These are phyloP conservation scores for Fusarium chlamydosporum DNA, from an alignment of 2,329 filamentous ascomycete genomes.

Conservation along the genomic window DNA sequence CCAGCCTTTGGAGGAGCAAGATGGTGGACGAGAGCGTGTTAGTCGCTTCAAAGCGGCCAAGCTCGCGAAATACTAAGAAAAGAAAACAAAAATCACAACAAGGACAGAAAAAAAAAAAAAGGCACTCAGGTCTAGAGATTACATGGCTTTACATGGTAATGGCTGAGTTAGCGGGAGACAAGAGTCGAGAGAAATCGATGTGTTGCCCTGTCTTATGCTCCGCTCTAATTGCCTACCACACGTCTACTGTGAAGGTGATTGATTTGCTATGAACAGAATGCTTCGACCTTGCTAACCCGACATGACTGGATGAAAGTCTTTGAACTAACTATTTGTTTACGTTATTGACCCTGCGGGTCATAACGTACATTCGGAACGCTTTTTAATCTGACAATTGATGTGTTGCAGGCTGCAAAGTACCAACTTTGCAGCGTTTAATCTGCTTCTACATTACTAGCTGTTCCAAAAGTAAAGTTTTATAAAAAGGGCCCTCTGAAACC, in stretches of 20 bases:
- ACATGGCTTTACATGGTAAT: slow-evolving; percentile 5
- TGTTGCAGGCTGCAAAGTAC: slow-evolving; percentile 53
- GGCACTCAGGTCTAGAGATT: slow-evolving; percentile 19
- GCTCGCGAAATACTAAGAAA: slow-evolving; percentile 65
- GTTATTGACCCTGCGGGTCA: neutral
- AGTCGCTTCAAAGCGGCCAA: slow-evolving; percentile 82
- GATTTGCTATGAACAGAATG: slow-evolving; percentile 7
- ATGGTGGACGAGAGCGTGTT: slow-evolving; percentile 73
- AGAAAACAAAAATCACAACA: slow-evolving; percentile 1
- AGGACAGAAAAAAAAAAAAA: slow-evolving; percentile 30
- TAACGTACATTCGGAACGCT: slow-evolving; percentile 48
- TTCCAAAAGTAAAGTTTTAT: slow-evolving; percentile 66
- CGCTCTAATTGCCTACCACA: slow-evolving; percentile 23
- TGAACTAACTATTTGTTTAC: neutral
- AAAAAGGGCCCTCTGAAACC: slow-evolving; percentile 74
- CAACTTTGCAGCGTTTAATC: slow-evolving; percentile 60
- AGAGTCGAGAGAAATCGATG: slow-evolving; percentile 52
- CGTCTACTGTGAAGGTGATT: slow-evolving; percentile 40
- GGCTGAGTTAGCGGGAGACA: slow-evolving; percentile 31
- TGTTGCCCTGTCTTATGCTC: slow-evolving; percentile 42
- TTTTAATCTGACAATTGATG: slow-evolving; percentile 64
- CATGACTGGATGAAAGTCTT: neutral
- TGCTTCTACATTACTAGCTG: slow-evolving; percentile 67
- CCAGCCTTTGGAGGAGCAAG: slow-evolving; percentile 76
- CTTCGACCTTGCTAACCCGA: slow-evolving; percentile 27